Percentiles rank a stretch among this genome's conserved stretches.
These are phyloP conservation scores for Hypericum androsaemum DNA, from an alignment of 345 rosid genomes.

Conservation along the genomic window DNA sequence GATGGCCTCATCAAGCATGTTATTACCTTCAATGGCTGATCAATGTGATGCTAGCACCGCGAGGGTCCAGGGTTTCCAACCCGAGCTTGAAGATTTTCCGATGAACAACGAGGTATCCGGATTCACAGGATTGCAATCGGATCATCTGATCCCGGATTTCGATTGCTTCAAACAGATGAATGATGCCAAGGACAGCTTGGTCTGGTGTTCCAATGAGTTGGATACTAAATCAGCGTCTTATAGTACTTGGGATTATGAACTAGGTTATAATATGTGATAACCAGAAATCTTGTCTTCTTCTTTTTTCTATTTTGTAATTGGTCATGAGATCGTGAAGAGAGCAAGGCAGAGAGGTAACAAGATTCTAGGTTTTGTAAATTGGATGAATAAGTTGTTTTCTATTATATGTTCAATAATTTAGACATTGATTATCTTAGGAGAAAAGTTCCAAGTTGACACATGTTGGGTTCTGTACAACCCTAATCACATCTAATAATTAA, in stretches of 20 bases:
- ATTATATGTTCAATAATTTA: too few relatives aligned
- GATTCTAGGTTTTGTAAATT: too few relatives aligned
- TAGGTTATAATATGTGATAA: constrained; percentile 39
- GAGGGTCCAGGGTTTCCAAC: constrained; percentile 20
- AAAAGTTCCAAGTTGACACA: too few relatives aligned
- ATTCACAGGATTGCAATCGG: constrained; percentile 17
- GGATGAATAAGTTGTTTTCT: too few relatives aligned
- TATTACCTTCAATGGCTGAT: neutral
- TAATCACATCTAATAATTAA: too few relatives aligned
- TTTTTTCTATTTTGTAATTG: constrained; percentile 5
- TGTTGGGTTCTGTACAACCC: too few relatives aligned
- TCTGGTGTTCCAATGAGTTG: constrained; percentile 60
- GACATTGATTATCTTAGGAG: too few relatives aligned
- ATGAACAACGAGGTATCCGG: constrained; percentile 14
- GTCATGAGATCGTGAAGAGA: neutral
- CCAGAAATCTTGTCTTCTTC: neutral
- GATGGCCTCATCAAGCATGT: constrained; percentile 7
- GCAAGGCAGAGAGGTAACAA: too few relatives aligned
- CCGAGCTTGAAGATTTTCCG: constrained; percentile 29
- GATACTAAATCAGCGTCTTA: constrained; percentile 51
- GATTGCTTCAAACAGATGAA: constrained; percentile 45
- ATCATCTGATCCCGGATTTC: constrained; percentile 34
- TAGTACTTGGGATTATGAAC: constrained; percentile 63
- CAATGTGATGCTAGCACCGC: constrained; percentile 10
- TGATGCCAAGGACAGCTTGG: constrained; percentile 31